Evolutionary conservation across 2,329 filamentous ascomycete species (phyloP).

Genomic region (Fusarium abutilonis): DNA sequence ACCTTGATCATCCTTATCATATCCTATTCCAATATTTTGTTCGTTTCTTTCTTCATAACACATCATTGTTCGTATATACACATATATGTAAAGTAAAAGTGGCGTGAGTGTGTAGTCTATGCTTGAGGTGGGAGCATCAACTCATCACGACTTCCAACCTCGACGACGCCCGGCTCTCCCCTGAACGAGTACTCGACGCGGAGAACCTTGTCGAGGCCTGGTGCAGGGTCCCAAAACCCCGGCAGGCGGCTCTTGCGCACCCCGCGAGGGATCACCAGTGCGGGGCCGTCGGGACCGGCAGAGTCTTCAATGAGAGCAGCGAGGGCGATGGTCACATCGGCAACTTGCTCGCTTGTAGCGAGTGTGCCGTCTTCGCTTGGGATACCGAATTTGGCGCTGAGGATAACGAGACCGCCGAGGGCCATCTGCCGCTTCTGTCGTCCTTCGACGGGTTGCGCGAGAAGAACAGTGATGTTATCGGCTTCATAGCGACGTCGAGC

Average conservation of each 20-base stretch:
- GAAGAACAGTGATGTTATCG: conserved; percentile 56
- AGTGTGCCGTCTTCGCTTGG: conserved; percentile 46
- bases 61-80: conserved; percentile 9
- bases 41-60: conserved; percentile 13
- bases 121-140: conserved; percentile 38
- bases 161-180: conserved; percentile 42
- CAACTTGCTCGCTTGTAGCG: conserved; percentile 54
- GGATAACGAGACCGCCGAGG: conserved; percentile 57
- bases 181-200: conserved; percentile 58
- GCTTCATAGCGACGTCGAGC: conserved; percentile 55
- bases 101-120: conserved; percentile 1
- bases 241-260: conserved; percentile 57
- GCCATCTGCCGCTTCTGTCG: conserved; percentile 50
- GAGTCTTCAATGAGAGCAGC: conserved; percentile 56
- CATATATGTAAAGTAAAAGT: neutral
- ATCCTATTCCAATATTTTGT: neutral
- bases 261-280: conserved; percentile 53
- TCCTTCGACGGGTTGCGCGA: conserved; percentile 53
- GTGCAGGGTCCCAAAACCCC: conserved; percentile 63
- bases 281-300: conserved; percentile 35
- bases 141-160: conserved; percentile 40
- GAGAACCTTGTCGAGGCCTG: conserved; percentile 56
- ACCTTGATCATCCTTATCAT: neutral
- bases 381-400: conserved; percentile 60
- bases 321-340: conserved; percentile 60